phyloP scores from a whole-genome alignment of 192 early-diverging fungal species.

The Linnemannia zychae region DNA sequence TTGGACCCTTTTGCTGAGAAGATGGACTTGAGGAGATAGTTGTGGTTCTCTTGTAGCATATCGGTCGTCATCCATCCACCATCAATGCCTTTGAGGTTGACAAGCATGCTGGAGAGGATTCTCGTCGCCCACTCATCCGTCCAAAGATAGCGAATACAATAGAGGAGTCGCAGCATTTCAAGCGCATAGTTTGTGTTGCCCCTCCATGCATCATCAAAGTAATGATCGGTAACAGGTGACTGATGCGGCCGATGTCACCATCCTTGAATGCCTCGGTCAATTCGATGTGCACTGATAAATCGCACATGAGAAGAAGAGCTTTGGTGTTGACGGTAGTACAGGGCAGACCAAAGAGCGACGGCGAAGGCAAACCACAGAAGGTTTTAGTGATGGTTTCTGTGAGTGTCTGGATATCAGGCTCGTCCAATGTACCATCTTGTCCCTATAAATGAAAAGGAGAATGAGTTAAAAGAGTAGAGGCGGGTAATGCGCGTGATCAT shows the following conservation, averaged over 20 bases:
- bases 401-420: constrained; percentile 13
- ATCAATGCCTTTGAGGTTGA: constrained; percentile 27
- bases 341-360: constrained; percentile 1
- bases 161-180: constrained; percentile 26
- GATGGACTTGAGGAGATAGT: constrained; percentile 34
- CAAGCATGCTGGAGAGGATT: constrained; percentile 10
- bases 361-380: not conserved
- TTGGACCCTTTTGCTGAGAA: constrained; percentile 33
- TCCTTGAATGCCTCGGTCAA: constrained; percentile 14
- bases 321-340: constrained; percentile 20
- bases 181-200: constrained; percentile 28
- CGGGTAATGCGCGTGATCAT: too few species aligned
- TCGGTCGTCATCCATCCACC: constrained; percentile 33
- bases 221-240: constrained; percentile 7
- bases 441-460: too few species aligned
- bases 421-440: constrained; percentile 4
- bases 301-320: constrained; percentile 20
- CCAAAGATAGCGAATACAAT: constrained; percentile 22
- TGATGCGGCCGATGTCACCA: constrained; percentile 31
- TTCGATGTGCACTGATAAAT: constrained; percentile 21
- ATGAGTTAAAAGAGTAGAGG: too few species aligned
- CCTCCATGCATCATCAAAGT: constrained; percentile 40
- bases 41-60: constrained; percentile 36
- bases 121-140: constrained; percentile 16
- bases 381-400: constrained; percentile 14